phyloP scores from a whole-genome alignment of 2,329 filamentous ascomycete species.

The Penicillium sp. region DNA sequence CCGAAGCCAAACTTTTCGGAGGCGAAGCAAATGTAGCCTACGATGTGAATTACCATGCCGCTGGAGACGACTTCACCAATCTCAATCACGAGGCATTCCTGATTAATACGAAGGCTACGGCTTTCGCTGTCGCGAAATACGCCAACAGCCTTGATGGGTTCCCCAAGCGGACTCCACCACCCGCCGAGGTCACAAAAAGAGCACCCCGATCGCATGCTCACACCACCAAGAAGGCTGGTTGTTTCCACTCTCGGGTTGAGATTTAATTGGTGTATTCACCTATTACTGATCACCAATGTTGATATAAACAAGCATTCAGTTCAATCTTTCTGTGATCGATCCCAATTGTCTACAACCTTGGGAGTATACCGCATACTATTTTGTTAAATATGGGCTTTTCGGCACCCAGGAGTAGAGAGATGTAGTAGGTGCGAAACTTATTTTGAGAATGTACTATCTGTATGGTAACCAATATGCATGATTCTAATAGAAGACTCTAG shows the following conservation, averaged over 20 bases:
- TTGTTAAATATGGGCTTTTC: neutral
- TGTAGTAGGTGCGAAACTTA: neutral
- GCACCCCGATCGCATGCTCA: constrained; percentile 15
- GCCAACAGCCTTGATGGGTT: constrained; percentile 24
- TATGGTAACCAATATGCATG: neutral
- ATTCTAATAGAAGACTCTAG: neutral
- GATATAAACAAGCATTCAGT: neutral
- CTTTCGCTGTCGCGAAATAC: constrained; percentile 30
- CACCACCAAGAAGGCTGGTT: constrained; percentile 18
- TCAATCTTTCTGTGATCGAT: neutral
- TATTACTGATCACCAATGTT: neutral
- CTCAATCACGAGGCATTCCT: constrained; percentile 42
- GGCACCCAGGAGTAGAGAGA: neutral
- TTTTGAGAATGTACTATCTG: neutral
- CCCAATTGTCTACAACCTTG: neutral
- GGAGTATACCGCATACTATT: neutral
- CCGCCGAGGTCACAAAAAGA: neutral
- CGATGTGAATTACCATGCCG: constrained; percentile 57
- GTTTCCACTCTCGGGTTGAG: constrained; percentile 22
- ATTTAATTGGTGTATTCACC: neutral
- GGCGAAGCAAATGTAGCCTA: constrained; percentile 61
- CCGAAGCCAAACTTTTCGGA: constrained; percentile 67
- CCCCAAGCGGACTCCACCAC: constrained; percentile 12
- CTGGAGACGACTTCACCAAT: constrained; percentile 54
- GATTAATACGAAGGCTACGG: constrained; percentile 27